phyloP scores from a whole-genome alignment of 108 stramenopile genomes.

The Nitzschia sp. region DNA sequence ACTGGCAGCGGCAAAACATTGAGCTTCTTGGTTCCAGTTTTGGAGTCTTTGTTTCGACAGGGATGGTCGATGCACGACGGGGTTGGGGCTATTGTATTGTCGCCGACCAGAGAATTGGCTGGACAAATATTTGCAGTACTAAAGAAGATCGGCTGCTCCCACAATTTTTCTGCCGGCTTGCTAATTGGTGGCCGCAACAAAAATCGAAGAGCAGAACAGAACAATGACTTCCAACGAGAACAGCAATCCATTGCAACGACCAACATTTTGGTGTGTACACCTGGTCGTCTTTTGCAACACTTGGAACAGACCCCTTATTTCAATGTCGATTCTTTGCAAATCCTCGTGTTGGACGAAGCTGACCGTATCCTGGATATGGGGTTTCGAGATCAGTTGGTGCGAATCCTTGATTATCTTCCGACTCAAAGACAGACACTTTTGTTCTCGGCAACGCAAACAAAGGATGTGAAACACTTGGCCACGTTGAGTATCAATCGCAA shows the following conservation, averaged over 20 bases:
- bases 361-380: constrained; percentile 98
- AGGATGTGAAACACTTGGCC: constrained; percentile 95
- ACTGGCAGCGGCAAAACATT: constrained; percentile 95
- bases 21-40: constrained; percentile 86
- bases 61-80: constrained; percentile 86
- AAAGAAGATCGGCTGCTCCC: constrained; percentile 80
- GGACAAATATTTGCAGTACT: constrained; percentile 97
- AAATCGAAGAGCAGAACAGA: constrained; percentile 35
- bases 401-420: constrained; percentile 92
- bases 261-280: constrained; percentile 96
- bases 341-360: constrained; percentile 98
- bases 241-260: constrained; percentile 80
- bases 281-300: constrained; percentile 97
- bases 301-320: constrained; percentile 97
- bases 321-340: constrained; percentile 79
- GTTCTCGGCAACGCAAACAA: constrained; percentile 98
- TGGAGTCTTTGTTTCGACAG: constrained; percentile 83
- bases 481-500: constrained; percentile 87
- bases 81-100: constrained; percentile 91
- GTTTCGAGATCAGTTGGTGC: constrained; percentile 93
- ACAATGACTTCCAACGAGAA: constrained; percentile 93
- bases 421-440: constrained; percentile 91
- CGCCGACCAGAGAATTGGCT: constrained; percentile 99
- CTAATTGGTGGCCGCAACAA: constrained; percentile 86
- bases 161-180: constrained; percentile 92